Evolutionary conservation across 2,329 filamentous ascomycete genomes (phyloP), one percentile per base, ranked within the genome.

Genomic region (Fusarium metavorans): DNA sequence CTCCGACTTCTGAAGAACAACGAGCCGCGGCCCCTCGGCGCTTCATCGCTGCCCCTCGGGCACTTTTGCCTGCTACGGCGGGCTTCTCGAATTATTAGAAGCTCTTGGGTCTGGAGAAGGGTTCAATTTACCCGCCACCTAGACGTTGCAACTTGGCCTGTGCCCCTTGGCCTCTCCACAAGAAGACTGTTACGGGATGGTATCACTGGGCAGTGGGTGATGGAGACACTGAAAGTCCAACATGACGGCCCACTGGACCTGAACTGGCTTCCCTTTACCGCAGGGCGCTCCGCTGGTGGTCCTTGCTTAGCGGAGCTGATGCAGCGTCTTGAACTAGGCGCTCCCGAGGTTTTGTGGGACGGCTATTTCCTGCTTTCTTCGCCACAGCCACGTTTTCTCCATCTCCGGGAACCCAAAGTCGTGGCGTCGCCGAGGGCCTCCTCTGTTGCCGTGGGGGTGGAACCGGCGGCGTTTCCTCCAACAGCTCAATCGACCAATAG

Each of bases 331-430:
- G 62, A 58, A 57, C 27, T 70, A 74, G 75, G 70, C 57, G 64
- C 56, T 65, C 59, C 69, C 73, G 73, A 74, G 52, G 34, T 39
- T 41, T 39, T 54, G 18, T 50, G 67, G 67, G 56, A 25, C 71
- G 25, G 56, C n/a, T 27, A 32, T 35, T 41, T 64, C 48, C 16
- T 20, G 35, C 66, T 60, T 50, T 34, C 18, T 67, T 77, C 58
- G 74, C 71, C 71, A 67, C 70, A 78, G 76, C 76, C 75, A 78
- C 76, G 73, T 73, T 77, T 73, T 68, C 67, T 72, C 60, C 66
- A 67, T 62, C 45, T 64, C 64, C 52, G 63, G 43, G 50, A 23
- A 48, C 66, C 57, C 50, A 45, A 37, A 35, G 61, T 32, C 56
- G 73, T 76, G 76, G 74, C 71, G 74, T 70, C 65, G 64, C 57